A percentile compares a stretch with the other conserved stretches of the same genome.
Conservation (phyloP, 2,329 filamentous ascomycete species). For the Cordyceps farinosa region DNA sequence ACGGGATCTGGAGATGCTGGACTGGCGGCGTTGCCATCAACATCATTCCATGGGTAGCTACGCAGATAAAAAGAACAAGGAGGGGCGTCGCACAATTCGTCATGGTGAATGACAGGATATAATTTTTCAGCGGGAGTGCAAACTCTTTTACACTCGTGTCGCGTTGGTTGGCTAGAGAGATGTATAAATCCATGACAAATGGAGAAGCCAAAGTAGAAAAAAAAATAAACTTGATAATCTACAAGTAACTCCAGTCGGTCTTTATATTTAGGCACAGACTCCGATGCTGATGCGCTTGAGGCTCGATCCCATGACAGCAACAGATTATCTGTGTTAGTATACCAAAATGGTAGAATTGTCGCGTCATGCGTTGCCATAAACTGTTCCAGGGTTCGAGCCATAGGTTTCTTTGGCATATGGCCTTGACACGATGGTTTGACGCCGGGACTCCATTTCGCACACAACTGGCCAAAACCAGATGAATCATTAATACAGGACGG, state of each 20-base stretch:
- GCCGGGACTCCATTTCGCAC: too few relatives aligned
- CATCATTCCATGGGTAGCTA: not conserved
- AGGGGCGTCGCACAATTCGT: constrained; percentile 9
- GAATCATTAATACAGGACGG: not conserved
- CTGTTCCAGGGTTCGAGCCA: not conserved
- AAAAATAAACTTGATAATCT: not conserved
- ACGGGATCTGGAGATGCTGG: not conserved
- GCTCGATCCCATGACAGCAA: not conserved
- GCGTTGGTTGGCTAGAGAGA: not conserved
- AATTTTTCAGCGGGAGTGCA: too few relatives aligned
- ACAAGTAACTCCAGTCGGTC: constrained; percentile 11
- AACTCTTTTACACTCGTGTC: not conserved
- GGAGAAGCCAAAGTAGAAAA: not conserved
- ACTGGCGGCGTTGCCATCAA: too few relatives aligned
- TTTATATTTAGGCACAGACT: not conserved
- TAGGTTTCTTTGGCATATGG: not conserved
- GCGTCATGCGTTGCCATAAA: too few relatives aligned
- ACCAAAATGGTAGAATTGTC: too few relatives aligned
- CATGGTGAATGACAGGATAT: constrained; percentile 9
- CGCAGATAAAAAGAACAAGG: not conserved
- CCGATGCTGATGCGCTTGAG: not conserved
- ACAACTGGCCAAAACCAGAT: not conserved
- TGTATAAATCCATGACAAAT: not conserved
- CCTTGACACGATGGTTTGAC: too few relatives aligned
- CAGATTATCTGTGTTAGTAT: too few relatives aligned